These are phyloP conservation scores for Cicer bijugum DNA, from an alignment of 306 rosid species.

Conservation along the genomic window DNA sequence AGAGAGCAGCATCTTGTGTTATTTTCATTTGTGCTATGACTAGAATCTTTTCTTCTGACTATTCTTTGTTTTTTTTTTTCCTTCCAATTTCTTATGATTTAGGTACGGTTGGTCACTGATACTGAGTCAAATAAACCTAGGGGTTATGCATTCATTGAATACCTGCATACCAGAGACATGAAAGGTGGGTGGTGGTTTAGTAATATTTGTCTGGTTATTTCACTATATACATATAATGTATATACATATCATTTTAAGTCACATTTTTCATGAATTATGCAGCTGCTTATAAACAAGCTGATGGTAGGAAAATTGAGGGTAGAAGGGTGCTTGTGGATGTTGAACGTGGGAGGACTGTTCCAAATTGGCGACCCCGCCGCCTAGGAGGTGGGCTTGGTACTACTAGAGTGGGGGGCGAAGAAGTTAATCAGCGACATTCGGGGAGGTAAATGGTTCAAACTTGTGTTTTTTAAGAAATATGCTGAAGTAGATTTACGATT, in stretches of 20 bases:
- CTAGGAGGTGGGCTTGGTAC: constrained; percentile 99
- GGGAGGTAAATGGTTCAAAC: constrained; percentile 65
- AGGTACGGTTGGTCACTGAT: constrained; percentile 88
- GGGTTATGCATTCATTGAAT: constrained; percentile 96
- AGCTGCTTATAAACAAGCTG: constrained; percentile 99
- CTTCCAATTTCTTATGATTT: constrained; percentile 33
- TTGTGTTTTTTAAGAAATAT: not conserved
- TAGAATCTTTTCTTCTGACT: constrained; percentile 44
- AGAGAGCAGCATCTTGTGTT: constrained; percentile 37
- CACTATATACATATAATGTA: not conserved
- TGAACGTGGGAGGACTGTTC: constrained; percentile 99
- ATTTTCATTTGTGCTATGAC: constrained; percentile 41
- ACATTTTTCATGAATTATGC: constrained; percentile 36
- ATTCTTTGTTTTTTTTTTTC: constrained; percentile 5
- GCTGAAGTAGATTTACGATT: not conserved
- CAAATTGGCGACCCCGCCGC: constrained; percentile 99
- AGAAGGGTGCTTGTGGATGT: constrained; percentile 98
- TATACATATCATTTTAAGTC: constrained; percentile 7
- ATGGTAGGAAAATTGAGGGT: constrained; percentile 96
- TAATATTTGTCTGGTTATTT: constrained; percentile 23
- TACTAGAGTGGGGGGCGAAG: constrained; percentile 94
- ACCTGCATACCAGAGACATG: constrained; percentile 96
- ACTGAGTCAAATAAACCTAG: constrained; percentile 75
- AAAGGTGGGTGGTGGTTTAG: constrained; percentile 64
- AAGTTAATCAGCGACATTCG: constrained; percentile 76